phyloP scores from a whole-genome alignment of 192 early-diverging fungal genomes.

The Phycomyces blakesleeanus region DNA sequence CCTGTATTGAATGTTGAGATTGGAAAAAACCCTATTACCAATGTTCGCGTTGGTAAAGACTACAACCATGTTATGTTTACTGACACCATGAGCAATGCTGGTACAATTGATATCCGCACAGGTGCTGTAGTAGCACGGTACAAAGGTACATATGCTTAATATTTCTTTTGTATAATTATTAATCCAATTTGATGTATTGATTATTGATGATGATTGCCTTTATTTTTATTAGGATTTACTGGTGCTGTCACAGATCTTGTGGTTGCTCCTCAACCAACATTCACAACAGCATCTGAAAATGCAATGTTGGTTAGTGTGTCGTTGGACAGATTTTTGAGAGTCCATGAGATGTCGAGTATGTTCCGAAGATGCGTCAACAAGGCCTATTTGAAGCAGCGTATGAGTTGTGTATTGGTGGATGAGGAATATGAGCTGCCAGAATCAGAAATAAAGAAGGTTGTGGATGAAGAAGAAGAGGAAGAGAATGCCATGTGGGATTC shows the following conservation, averaged over 20 bases:
- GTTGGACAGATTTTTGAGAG: conserved; percentile 73
- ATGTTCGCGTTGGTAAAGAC: conserved; percentile 41
- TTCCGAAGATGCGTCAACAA: conserved; percentile 51
- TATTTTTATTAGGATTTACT: conserved; percentile 39
- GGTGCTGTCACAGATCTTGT: conserved; percentile 46
- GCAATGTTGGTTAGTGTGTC: conserved; percentile 45
- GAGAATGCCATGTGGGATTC: conserved; percentile 67
- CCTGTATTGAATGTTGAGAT: conserved; percentile 66
- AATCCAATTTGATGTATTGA: not conserved
- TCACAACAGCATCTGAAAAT: conserved; percentile 9
- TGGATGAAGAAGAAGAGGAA: conserved; percentile 42
- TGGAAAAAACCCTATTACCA: conserved; percentile 66
- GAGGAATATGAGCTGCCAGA: conserved; percentile 35
- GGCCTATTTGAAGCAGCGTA: conserved; percentile 75
- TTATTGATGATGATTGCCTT: conserved; percentile 16
- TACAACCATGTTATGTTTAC: conserved; percentile 59
- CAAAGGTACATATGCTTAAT: conserved; percentile 51
- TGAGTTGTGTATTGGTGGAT: conserved; percentile 65
- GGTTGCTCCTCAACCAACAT: conserved; percentile 6
- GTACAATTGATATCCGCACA: conserved; percentile 56
- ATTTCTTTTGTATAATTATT: not conserved
- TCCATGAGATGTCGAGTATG: conserved; percentile 60
- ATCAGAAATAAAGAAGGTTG: conserved; percentile 18
- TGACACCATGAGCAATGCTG: conserved; percentile 58
- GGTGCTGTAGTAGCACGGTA: conserved; percentile 54